Conservation (phyloP, 1,139 yeast genomes). For the Yamadazyma oceani region DNA sequence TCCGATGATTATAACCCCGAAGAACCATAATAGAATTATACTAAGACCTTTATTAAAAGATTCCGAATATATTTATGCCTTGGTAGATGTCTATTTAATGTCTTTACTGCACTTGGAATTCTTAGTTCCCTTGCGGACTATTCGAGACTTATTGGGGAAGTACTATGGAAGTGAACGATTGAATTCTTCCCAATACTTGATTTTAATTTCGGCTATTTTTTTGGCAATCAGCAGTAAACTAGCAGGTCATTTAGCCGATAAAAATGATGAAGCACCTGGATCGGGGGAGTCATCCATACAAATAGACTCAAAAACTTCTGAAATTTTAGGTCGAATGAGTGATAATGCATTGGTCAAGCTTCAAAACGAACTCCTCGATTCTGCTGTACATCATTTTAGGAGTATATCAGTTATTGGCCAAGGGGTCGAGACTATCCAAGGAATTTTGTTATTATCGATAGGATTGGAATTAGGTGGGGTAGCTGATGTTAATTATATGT, state of each 20-base stretch:
- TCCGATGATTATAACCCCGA: constrained; percentile 27
- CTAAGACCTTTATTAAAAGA: constrained; percentile 31
- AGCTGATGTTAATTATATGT: constrained; percentile 38
- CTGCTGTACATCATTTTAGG: constrained; percentile 48
- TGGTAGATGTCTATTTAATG: constrained; percentile 23
- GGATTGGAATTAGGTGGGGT: constrained; percentile 44
- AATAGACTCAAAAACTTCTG: neutral
- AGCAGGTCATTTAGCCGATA: too few species aligned
- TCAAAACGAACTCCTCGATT: constrained; percentile 25
- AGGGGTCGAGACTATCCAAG: constrained; percentile 51
- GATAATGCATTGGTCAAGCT: constrained; percentile 15
- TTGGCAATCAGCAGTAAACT: constrained; percentile 7
- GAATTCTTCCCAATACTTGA: constrained; percentile 11
- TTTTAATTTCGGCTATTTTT: constrained; percentile 8
- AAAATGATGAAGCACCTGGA: too few species aligned
- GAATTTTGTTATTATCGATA: constrained; percentile 42
- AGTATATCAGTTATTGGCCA: constrained; percentile 49
- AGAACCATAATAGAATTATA: constrained; percentile 20
- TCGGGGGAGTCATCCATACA: too few species aligned
- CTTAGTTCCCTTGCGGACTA: constrained; percentile 19
- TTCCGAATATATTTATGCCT: constrained; percentile 20
- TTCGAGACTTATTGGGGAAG: constrained; percentile 21
- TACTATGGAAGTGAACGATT: constrained; percentile 18
- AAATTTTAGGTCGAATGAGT: constrained; percentile 5
- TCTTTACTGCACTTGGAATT: constrained; percentile 14